phyloP scores from a whole-genome alignment of 1,284 basidiomycete species.

The Fistulinella cinereoalba region DNA sequence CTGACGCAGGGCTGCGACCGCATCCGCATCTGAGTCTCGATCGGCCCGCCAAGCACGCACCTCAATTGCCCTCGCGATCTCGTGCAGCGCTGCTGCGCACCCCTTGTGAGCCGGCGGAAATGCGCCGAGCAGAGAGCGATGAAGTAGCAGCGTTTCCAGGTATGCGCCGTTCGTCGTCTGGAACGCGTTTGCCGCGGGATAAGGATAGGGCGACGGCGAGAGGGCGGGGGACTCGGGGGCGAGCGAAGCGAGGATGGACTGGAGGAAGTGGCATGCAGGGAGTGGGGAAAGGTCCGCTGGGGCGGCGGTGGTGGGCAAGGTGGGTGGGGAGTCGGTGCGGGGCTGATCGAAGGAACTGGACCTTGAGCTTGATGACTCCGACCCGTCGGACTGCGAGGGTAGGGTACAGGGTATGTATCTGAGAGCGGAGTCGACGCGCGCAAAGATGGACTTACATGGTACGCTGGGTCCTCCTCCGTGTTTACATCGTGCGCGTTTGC shows the following conservation, averaged over 20 bases:
- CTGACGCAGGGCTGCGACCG: constrained; percentile 58
- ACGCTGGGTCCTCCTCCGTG: constrained; percentile 40
- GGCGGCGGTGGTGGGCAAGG: constrained; percentile 10
- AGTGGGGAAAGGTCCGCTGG: constrained; percentile 4
- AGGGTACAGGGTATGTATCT: neutral
- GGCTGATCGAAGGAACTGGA: constrained; percentile 37
- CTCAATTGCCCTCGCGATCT: constrained; percentile 60
- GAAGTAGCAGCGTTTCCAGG: constrained; percentile 70
- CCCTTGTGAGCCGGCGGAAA: constrained; percentile 57
- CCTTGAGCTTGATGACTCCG: constrained; percentile 45
- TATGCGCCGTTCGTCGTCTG: constrained; percentile 69
- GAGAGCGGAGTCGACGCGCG: neutral
- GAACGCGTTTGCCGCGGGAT: constrained; percentile 50
- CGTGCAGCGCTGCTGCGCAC: constrained; percentile 60
- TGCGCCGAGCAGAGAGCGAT: constrained; percentile 61
- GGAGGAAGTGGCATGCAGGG: constrained; percentile 56
- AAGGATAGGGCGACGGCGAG: constrained; percentile 53
- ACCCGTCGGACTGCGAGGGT: constrained; percentile 44
- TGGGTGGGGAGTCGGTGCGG: constrained; percentile 25
- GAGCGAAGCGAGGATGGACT: constrained; percentile 48
- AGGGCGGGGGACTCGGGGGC: constrained; percentile 35
- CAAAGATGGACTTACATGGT: constrained; percentile 18
- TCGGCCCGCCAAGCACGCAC: constrained; percentile 60
- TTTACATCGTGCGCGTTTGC: constrained; percentile 34
- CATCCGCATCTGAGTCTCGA: constrained; percentile 63